These are phyloP conservation scores for Astrocystis sublimbata DNA, from an alignment of 495 filamentous ascomycete species.

Conservation along the genomic window DNA sequence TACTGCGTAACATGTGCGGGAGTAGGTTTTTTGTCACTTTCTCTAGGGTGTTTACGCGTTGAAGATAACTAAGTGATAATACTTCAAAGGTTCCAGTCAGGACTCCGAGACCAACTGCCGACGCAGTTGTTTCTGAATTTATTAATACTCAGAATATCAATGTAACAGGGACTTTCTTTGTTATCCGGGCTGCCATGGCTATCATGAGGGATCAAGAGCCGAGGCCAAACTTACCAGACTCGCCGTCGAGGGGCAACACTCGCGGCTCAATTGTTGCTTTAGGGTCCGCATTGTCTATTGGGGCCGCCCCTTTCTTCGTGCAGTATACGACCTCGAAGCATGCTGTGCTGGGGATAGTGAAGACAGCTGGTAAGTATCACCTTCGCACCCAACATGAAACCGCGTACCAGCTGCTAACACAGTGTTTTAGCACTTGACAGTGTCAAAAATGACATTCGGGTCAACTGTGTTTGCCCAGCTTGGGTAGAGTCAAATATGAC, in stretches of 20 bases:
- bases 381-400: background rate
- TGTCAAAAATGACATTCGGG: slow-evolving; percentile 45
- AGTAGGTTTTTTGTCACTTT: slow-evolving; percentile 18
- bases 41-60: background rate
- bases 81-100: background rate
- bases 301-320: slow-evolving; percentile 25
- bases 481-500: slow-evolving; percentile 50
- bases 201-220: slow-evolving; percentile 4
- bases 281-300: slow-evolving; percentile 44
- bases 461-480: slow-evolving; percentile 58
- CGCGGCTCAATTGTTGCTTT: slow-evolving; percentile 51
- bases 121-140: slow-evolving; percentile 20
- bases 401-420: background rate
- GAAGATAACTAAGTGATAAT: background rate
- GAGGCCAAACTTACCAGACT: background rate
- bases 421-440: background rate
- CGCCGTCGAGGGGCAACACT: background rate
- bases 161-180: slow-evolving; percentile 19
- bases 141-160: slow-evolving; percentile 24
- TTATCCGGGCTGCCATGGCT: slow-evolving; percentile 8
- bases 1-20: slow-evolving; percentile 43
- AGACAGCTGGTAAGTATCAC: slow-evolving; percentile 37
- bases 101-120: background rate
- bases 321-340: slow-evolving; percentile 53
- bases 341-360: slow-evolving; percentile 50